These are phyloP conservation scores for Colletotrichum viniferum DNA, from an alignment of 2,329 filamentous ascomycete genomes.

Conservation along the genomic window DNA sequence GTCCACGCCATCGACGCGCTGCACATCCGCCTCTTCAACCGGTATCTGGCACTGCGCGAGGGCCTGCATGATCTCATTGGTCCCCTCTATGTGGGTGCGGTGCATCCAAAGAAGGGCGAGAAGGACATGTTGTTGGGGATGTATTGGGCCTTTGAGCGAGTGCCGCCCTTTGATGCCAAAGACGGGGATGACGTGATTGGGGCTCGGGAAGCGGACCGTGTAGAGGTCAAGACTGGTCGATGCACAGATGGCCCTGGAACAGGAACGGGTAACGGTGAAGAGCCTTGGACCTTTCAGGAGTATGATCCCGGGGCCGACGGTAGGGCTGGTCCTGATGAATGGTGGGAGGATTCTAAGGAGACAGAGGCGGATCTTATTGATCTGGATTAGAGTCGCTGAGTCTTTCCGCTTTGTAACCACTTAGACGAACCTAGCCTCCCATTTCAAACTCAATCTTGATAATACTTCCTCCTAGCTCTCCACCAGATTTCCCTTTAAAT, in stretches of 20 bases:
- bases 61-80: neutral
- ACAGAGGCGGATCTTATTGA: neutral
- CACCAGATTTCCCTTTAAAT: neutral
- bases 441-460: too few relatives aligned
- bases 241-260: rapidly evolving
- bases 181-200: neutral
- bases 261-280: rapidly evolving
- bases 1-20: neutral
- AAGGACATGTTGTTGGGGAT: neutral
- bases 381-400: neutral
- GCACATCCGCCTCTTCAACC: neutral
- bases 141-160: neutral
- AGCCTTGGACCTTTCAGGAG: neutral
- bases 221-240: neutral
- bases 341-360: neutral
- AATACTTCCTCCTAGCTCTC: too few relatives aligned
- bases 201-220: rapidly evolving
- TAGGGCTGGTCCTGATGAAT: neutral
- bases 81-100: neutral
- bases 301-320: neutral
- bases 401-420: too few relatives aligned
- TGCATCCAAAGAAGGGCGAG: neutral
- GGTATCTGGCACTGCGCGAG: neutral
- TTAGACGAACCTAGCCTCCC: too few relatives aligned
- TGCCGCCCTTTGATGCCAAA: neutral